These are phyloP conservation scores for Fusarium cicatricum DNA, from an alignment of 2,329 filamentous ascomycete species.

Conservation along the genomic window DNA sequence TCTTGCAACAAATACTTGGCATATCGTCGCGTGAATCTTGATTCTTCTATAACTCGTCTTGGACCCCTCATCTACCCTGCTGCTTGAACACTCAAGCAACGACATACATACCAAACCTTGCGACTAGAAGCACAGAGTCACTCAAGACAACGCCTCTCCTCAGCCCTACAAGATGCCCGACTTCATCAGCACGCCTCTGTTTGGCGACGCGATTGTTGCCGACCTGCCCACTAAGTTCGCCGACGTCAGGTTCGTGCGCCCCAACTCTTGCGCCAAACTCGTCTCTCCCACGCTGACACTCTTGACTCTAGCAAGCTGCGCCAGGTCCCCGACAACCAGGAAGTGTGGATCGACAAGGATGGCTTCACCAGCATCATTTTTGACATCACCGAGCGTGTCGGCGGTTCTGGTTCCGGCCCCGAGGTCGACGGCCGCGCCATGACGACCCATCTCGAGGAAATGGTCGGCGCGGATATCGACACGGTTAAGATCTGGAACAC, in stretches of 20 bases:
- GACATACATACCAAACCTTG: conserved; percentile 3
- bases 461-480: conserved; percentile 71
- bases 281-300: conserved; percentile 12
- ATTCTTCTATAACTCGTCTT: conserved; percentile 3
- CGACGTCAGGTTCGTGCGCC: conserved; percentile 70
- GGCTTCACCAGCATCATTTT: conserved; percentile 89
- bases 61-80: conserved; percentile 1
- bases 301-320: conserved; percentile 68
- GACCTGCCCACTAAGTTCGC: conserved; percentile 74
- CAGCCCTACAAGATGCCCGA: conserved; percentile 53
- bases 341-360: conserved; percentile 85
- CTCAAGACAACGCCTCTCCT: neutral
- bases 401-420: conserved; percentile 59
- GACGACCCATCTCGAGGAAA: conserved; percentile 73
- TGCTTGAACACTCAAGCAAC: conserved; percentile 1
- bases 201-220: conserved; percentile 74
- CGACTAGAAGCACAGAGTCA: neutral
- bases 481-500: conserved; percentile 73
- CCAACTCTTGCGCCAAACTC: conserved; percentile 14
- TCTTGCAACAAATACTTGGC: conserved; percentile 5
- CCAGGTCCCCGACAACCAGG: conserved; percentile 86
- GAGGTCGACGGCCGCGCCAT: conserved; percentile 75
- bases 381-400: conserved; percentile 87
- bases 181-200: conserved; percentile 69
- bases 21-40: conserved; percentile 7